phyloP scores from a whole-genome alignment of 2,329 filamentous ascomycete species.

The Fusarium veterinarium region DNA sequence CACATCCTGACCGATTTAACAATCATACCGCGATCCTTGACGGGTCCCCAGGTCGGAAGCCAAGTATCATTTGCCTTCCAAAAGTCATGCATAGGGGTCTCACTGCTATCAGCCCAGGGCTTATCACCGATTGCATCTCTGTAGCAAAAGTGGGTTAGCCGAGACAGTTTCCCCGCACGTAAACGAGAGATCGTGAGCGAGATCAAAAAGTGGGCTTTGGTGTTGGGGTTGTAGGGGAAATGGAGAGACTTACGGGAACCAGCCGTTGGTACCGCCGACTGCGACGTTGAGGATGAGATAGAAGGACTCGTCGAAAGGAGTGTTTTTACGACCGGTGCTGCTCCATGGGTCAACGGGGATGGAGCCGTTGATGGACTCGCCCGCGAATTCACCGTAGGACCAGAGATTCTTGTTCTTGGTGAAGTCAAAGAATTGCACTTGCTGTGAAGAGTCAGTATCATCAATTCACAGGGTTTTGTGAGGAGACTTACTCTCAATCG shows the following conservation, averaged over 20 bases:
- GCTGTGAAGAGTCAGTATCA: slow-evolving; percentile 15
- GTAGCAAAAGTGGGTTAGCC: slow-evolving; percentile 19
- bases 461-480: too few relatives aligned
- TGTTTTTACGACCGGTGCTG: slow-evolving; percentile 50
- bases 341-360: slow-evolving; percentile 58
- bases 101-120: slow-evolving; percentile 57
- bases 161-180: not conserved
- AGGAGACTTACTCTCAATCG: slow-evolving; percentile 50
- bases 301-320: slow-evolving; percentile 63
- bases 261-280: slow-evolving; percentile 60
- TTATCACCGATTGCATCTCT: slow-evolving; percentile 56
- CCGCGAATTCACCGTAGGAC: slow-evolving; percentile 54
- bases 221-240: not conserved
- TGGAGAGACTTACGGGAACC: slow-evolving; percentile 53
- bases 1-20: slow-evolving; percentile 60
- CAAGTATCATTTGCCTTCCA: slow-evolving; percentile 54
- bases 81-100: slow-evolving; percentile 54
- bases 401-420: slow-evolving; percentile 47
- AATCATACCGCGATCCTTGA: slow-evolving; percentile 53
- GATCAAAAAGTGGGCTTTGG: not conserved
- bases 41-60: slow-evolving; percentile 53
- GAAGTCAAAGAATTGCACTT: slow-evolving; percentile 48
- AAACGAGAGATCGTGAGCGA: not conserved
- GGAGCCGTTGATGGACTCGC: slow-evolving; percentile 54
- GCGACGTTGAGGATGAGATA: slow-evolving; percentile 63